phyloP scores from a whole-genome alignment of 2,329 filamentous ascomycete species.

The Neonectria magnoliae region DNA sequence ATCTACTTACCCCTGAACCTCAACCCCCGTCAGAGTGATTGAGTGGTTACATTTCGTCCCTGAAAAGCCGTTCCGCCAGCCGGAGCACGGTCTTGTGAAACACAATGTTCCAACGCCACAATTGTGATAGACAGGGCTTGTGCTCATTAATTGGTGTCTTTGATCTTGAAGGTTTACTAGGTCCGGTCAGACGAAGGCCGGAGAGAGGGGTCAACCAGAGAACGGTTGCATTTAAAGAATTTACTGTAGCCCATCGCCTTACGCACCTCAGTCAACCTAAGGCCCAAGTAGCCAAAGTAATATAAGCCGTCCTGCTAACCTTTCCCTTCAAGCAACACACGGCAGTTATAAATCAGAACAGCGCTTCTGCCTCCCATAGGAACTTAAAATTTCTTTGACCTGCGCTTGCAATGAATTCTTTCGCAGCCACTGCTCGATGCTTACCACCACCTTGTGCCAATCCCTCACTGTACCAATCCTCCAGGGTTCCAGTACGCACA shows the following conservation, averaged over 20 bases:
- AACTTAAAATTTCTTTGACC: not conserved
- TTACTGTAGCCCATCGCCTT: not conserved
- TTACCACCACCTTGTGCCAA: not conserved
- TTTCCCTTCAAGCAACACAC: no score
- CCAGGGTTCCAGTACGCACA: not conserved
- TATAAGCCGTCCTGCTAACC: no score
- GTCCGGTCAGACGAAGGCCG: not conserved
- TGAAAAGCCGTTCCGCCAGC: not conserved
- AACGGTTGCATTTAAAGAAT: not conserved
- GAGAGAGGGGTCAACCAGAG: not conserved
- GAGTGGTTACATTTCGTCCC: constrained; percentile 15
- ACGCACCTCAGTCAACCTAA: not conserved
- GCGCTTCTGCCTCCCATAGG: no score
- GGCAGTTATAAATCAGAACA: no score
- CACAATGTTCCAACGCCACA: not conserved
- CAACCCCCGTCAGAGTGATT: constrained; percentile 12
- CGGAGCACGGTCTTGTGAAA: constrained; percentile 17
- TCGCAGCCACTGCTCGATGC: not conserved
- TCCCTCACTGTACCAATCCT: not conserved
- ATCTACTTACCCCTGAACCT: constrained; percentile 3
- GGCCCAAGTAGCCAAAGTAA: no score
- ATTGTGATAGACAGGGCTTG: not conserved
- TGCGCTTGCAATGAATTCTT: not conserved
- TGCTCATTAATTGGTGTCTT: not conserved
- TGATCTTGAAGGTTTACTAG: not conserved